These are phyloP conservation scores for Hawksworthiomyces lignivorus DNA, from an alignment of 2,329 filamentous ascomycete species.

Conservation along the genomic window DNA sequence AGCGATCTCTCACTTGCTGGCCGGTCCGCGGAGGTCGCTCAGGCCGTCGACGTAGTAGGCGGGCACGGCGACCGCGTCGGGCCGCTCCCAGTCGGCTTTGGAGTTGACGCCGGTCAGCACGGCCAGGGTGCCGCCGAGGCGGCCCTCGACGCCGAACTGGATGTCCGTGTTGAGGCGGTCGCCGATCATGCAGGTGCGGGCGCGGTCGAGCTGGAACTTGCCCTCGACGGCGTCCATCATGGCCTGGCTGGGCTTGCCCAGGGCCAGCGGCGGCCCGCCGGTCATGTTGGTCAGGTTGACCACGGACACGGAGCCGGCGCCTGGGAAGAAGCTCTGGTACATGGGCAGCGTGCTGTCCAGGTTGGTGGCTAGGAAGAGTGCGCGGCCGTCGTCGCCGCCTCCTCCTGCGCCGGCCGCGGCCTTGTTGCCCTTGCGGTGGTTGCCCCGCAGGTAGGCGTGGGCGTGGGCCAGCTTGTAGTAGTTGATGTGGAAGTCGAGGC, in stretches of 20 bases:
- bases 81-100: slow-evolving; percentile 72
- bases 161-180: slow-evolving; percentile 95
- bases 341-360: slow-evolving; percentile 83
- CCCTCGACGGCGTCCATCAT: slow-evolving; percentile 99
- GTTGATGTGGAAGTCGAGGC: slow-evolving; percentile 90
- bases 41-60: slow-evolving; percentile 78
- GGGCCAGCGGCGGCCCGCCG: slow-evolving; percentile 59
- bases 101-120: slow-evolving; percentile 86
- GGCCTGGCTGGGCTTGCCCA: slow-evolving; percentile 93
- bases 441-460: slow-evolving; percentile 75
- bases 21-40: slow-evolving; percentile 54
- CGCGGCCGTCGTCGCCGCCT: slow-evolving; percentile 75
- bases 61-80: slow-evolving; percentile 62
- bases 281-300: slow-evolving; percentile 70
- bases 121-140: slow-evolving; percentile 81
- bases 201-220: slow-evolving; percentile 82
- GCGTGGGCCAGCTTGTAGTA: slow-evolving; percentile 85
- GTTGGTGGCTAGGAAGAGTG: slow-evolving; percentile 87
- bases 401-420: no score
- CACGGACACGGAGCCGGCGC: slow-evolving; percentile 69
- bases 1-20: no score
- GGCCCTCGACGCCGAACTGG: slow-evolving; percentile 85
- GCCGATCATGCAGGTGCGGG: slow-evolving; percentile 88
- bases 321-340: slow-evolving; percentile 77
- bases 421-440: slow-evolving; percentile 52